Conservation (phyloP, 2,329 filamentous ascomycete genomes). For the Fusarium anguioides region DNA sequence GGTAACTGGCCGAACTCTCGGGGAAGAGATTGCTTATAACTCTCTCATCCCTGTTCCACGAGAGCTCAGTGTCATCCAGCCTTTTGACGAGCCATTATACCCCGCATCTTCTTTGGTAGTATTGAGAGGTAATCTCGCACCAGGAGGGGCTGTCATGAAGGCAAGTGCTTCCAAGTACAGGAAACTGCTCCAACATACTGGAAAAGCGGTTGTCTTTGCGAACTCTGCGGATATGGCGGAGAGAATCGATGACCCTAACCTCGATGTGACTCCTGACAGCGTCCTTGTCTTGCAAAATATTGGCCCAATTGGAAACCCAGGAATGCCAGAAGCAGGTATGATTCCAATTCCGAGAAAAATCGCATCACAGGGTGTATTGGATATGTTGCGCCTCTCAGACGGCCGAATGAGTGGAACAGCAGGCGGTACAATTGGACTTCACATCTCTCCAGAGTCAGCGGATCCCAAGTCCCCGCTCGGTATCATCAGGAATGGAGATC, state of each 20-base stretch:
- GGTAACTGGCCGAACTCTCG: constrained; percentile 85
- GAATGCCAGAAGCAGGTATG: constrained; percentile 87
- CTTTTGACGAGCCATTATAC: constrained; percentile 74
- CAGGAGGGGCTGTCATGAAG: constrained; percentile 86
- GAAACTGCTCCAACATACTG: constrained; percentile 58
- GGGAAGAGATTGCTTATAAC: constrained; percentile 78
- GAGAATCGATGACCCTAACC: constrained; percentile 65
- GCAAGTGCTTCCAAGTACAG: constrained; percentile 88
- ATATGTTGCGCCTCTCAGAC: constrained; percentile 87
- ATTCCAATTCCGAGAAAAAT: constrained; percentile 78
- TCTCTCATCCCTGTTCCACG: constrained; percentile 66
- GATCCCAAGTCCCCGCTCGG: constrained; percentile 81
- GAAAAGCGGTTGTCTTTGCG: constrained; percentile 71
- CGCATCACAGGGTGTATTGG: constrained; percentile 77
- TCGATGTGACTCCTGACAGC: constrained; percentile 69
- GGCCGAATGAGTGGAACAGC: constrained; percentile 87
- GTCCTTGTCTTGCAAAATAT: constrained; percentile 90
- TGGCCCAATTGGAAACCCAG: constrained; percentile 88
- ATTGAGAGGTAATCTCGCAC: constrained; percentile 84
- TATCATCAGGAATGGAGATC: constrained; percentile 78
- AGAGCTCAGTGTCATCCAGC: constrained; percentile 67
- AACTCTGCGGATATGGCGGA: constrained; percentile 80
- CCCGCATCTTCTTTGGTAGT: constrained; percentile 83
- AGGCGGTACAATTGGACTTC: constrained; percentile 90
- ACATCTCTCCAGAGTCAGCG: constrained; percentile 87